Conservation (phyloP, 2,329 filamentous ascomycete genomes). For the Fusarium burgessii region DNA sequence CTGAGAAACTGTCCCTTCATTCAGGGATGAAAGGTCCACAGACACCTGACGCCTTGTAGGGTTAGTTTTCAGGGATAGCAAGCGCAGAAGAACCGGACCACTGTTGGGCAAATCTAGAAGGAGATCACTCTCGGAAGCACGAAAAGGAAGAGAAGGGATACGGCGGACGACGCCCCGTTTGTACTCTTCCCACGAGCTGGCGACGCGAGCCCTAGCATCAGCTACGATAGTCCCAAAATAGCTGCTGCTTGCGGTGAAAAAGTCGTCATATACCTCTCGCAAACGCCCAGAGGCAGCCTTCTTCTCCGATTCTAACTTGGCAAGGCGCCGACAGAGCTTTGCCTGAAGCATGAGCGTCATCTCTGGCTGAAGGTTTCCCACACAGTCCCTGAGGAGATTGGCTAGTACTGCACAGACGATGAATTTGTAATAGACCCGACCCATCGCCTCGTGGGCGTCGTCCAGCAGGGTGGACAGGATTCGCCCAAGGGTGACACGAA, state of each 20-base stretch:
- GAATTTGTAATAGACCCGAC: constrained; percentile 68
- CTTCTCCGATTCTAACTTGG: constrained; percentile 62
- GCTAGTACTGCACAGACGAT: constrained; percentile 63
- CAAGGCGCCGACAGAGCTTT: constrained; percentile 68
- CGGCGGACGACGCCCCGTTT: constrained; percentile 52
- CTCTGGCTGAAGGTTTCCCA: constrained; percentile 23
- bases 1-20: too few relatives aligned
- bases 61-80: constrained; percentile 47
- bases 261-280: neutral
- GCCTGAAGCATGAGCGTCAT: constrained; percentile 46
- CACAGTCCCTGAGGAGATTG: constrained; percentile 57
- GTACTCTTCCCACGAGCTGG: constrained; percentile 53
- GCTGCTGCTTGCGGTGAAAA: neutral
- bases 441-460: constrained; percentile 28
- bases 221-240: neutral
- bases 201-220: constrained; percentile 46
- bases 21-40: too few relatives aligned
- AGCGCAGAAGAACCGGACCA: neutral
- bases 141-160: constrained; percentile 57
- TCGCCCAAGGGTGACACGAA: constrained; percentile 69
- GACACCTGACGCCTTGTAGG: too few relatives aligned
- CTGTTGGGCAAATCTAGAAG: too few relatives aligned
- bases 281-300: neutral
- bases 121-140: constrained; percentile 44
- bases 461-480: constrained; percentile 58